Evolutionary conservation across 2,329 filamentous ascomycete species (phyloP).

Genomic region (Penicillium sp.): DNA sequence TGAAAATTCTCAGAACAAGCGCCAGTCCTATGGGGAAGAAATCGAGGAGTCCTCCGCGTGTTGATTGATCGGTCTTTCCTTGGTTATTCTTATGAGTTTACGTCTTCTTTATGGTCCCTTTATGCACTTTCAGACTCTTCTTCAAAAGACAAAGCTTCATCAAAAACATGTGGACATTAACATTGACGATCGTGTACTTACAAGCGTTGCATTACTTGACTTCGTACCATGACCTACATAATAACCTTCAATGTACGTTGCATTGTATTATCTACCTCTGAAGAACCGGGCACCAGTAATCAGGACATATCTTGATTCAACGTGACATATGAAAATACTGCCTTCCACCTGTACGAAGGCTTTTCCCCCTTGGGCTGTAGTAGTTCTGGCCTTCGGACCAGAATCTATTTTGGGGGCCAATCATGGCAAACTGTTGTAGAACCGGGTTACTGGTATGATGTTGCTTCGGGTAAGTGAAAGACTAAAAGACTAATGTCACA

Average conservation of each 20-base stretch:
- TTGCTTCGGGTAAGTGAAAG: too few relatives aligned
- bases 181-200: neutral
- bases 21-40: slow-evolving; percentile 24
- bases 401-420: too few relatives aligned
- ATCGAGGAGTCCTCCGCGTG: slow-evolving; percentile 22
- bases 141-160: neutral
- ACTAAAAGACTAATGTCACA: too few relatives aligned
- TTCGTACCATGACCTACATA: neutral
- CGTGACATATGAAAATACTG: too few relatives aligned
- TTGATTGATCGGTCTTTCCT: slow-evolving; percentile 13
- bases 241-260: neutral
- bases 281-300: too few relatives aligned
- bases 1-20: slow-evolving; percentile 12
- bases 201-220: slow-evolving; percentile 6
- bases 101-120: slow-evolving; percentile 10
- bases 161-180: neutral
- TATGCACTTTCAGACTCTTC: slow-evolving; percentile 9
- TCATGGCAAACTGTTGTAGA: too few relatives aligned
- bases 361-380: too few relatives aligned
- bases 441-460: too few relatives aligned
- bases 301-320: too few relatives aligned
- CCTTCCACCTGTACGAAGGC: too few relatives aligned
- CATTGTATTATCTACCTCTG: neutral
- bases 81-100: slow-evolving; percentile 10
- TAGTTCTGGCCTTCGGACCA: too few relatives aligned